Evolutionary conservation across 768 basidiomycete species (phyloP), one percentile per base, ranked within the genome.

Genomic region (Podaxis sp.): DNA sequence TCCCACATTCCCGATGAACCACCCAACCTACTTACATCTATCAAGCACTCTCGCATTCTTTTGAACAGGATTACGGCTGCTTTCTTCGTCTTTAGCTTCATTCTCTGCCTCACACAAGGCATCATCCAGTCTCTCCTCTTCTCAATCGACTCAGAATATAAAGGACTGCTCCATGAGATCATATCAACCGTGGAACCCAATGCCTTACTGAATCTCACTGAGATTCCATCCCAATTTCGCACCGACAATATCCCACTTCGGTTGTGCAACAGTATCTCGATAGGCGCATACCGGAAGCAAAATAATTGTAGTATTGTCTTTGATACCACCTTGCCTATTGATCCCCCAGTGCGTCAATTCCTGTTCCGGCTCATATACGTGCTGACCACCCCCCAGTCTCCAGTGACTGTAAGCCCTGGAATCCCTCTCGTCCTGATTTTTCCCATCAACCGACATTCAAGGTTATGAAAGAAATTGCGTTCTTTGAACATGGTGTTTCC

Each of bases 61-160:
- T 69, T 77, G 37, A 79, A 74, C 63, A 72, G 73, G 15, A 67
- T 73, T 63, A 79, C 79, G n/a, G 69, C 75, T 36, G 69, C 77
- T 0, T 87, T 85, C 73, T 82, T 86, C 66, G 62, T 83, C 24
- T 78, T 85, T 64, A 79, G 77, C 41, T 74, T 85, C 59, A 17
- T 83, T 51, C 79, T 82, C 65, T 85, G 82, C 67, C 77, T 85
- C 54, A 71, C 78, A 9, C 84, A 85, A 63, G 84, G 81, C 61
- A 70, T 81, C 59, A 71, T 85, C 38, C 83, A 83, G 66, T 77
- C 82, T 1, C 70, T 82, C 17, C 74, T 85, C 11, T 82, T 75
- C 68, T 74, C 73, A 22, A 63, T 81, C 66, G 84, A 87, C 66
- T 66, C 75, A 6, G 69, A 77, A 27, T 80, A 79, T 64, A 67